Evolutionary conservation across 2,329 filamentous ascomycete species (phyloP).

Genomic region (Aspergillus cejpii): DNA sequence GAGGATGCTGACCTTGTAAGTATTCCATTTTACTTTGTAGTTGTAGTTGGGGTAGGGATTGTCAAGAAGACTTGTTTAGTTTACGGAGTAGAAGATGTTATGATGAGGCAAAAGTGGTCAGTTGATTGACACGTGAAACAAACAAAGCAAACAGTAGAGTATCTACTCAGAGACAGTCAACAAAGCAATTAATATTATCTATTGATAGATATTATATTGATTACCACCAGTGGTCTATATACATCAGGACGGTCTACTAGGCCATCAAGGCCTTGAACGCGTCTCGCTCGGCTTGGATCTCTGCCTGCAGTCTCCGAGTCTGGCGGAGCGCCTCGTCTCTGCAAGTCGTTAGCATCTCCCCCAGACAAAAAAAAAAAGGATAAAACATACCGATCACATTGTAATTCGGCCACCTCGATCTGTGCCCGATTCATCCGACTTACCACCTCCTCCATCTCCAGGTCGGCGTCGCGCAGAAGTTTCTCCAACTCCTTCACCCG

Average conservation of each 20-base stretch:
- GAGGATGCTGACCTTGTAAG: not conserved
- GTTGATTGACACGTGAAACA: not conserved
- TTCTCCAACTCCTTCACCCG: slow-evolving; percentile 80
- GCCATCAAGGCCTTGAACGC: slow-evolving; percentile 49
- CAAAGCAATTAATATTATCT: too few species aligned
- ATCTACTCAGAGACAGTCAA: not conserved
- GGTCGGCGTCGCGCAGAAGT: slow-evolving; percentile 66
- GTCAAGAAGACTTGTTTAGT: too few species aligned
- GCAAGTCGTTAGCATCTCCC: slow-evolving; percentile 17
- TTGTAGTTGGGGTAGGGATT: too few species aligned
- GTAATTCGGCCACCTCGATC: slow-evolving; percentile 73
- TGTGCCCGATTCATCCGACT: slow-evolving; percentile 74
- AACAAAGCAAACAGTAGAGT: not conserved
- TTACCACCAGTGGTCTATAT: too few species aligned
- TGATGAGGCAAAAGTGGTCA: not conserved
- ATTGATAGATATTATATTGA: too few species aligned
- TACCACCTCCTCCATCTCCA: slow-evolving; percentile 78
- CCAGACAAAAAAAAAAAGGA: slow-evolving; percentile 1
- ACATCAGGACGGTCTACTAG: slow-evolving; percentile 5
- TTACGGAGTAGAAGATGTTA: too few species aligned
- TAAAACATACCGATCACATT: slow-evolving; percentile 47
- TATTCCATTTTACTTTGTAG: not conserved
- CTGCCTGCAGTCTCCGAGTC: slow-evolving; percentile 62
- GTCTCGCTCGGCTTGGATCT: slow-evolving; percentile 58
- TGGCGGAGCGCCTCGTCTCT: slow-evolving; percentile 66